Evolutionary conservation across 305 asterid genomes (phyloP).

Genomic region (Solanum hybrid): DNA sequence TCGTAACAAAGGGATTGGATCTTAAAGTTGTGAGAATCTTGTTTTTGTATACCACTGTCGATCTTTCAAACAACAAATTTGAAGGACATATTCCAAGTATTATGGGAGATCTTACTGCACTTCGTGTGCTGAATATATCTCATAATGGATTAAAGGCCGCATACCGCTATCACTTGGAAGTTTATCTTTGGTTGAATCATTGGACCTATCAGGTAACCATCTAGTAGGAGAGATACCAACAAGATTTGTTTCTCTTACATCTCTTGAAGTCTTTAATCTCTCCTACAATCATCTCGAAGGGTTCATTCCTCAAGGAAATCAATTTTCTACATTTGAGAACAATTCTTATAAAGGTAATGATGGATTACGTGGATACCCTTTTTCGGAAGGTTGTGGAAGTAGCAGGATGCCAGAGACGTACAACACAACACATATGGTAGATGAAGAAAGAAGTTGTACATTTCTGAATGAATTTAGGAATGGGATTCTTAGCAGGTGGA

Average conservation of each 20-base stretch:
- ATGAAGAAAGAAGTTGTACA: background rate
- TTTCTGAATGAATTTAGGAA: background rate
- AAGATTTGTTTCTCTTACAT: no score
- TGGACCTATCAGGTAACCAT: no score
- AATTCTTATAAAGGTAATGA: background rate
- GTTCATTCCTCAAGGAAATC: background rate
- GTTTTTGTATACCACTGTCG: slow-evolving; percentile 4
- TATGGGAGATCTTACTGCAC: no score
- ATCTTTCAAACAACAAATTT: background rate
- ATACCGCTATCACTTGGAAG: no score
- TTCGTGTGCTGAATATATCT: no score
- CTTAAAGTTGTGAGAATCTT: slow-evolving; percentile 1
- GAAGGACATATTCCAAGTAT: no score
- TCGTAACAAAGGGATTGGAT: background rate
- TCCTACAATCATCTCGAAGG: background rate
- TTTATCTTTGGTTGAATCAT: no score
- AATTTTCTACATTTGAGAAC: background rate
- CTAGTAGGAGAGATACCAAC: no score
- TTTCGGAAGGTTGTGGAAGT: background rate
- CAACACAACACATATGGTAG: background rate
- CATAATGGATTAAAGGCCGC: no score
- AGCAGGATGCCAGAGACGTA: background rate
- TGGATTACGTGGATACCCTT: background rate
- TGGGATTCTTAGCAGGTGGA: background rate
- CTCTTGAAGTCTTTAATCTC: no score